Evolutionary conservation across 495 filamentous ascomycete species (phyloP).

Genomic region (Sabuloglossum arenarium): DNA sequence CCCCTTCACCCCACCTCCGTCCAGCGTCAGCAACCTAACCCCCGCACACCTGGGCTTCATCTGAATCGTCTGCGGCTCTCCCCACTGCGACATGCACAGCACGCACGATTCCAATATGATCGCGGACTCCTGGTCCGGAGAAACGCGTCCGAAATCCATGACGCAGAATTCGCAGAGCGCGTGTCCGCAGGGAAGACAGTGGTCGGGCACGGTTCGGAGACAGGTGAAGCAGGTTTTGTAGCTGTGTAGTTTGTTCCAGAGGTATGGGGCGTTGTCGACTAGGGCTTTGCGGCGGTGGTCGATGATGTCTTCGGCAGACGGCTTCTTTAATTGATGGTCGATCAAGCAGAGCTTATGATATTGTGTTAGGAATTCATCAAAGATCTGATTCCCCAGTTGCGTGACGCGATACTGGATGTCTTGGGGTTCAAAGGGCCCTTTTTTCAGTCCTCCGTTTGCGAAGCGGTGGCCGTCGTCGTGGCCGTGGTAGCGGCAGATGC

Average conservation of each 20-base stretch:
- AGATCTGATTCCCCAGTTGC: not conserved
- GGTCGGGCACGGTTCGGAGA: not conserved
- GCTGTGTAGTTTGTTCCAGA: not conserved
- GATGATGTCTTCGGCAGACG: not conserved
- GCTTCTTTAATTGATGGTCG: not conserved
- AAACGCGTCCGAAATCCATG: not conserved
- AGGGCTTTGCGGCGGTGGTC: not conserved
- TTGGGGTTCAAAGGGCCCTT: not conserved
- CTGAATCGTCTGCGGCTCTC: not conserved
- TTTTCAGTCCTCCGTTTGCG: not conserved
- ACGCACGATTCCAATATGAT: not conserved
- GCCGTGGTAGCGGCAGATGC: not conserved
- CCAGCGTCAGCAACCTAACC: not conserved
- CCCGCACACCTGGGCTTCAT: not conserved
- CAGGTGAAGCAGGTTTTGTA: not conserved
- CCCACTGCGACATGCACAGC: not conserved
- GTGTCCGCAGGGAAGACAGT: not conserved
- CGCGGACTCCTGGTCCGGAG: not conserved
- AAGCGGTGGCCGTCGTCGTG: not conserved
- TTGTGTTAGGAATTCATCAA: not conserved
- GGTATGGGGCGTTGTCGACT: not conserved
- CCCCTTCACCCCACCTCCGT: not conserved
- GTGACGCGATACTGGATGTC: not conserved
- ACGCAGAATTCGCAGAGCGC: not conserved
- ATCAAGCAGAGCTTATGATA: not conserved